Base-by-base conservation (phyloP, 2,329 filamentous ascomycete genomes). In the Cordyceps pruinosa region DNA sequence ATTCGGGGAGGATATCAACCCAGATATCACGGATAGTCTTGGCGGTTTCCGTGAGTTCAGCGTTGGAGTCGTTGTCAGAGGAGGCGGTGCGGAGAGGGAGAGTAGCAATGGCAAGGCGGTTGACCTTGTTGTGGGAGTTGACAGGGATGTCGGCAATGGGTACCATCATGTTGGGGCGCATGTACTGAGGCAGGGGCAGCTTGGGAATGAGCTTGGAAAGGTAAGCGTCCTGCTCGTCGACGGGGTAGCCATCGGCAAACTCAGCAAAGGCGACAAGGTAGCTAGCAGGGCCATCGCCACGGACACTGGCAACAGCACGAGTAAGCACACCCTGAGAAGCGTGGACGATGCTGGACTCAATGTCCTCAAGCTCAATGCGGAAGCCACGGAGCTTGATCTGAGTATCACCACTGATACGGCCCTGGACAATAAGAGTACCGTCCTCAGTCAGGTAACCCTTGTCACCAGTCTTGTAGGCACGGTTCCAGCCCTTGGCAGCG, bases 301-400 rank as follows among this genome's bases (percentile, higher is more conserved):
- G 61, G 7, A 66, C 52, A 2, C 62, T 61, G 2, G 68, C 67
- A 8, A 66, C 61, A 2, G 59, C 67, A 5, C 64, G 61, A 1
- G 58, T 17, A 0, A 70, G 19, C 2, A 46, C 28, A 0, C 63
- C 66, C 4, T 60, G 17, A 5, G 61, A 50, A 6, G 61, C 53
- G 8, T 60, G 45, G 23, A 70, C 19, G 2, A 71, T 61, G 2
- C 59, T 60, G 2, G 49, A 51, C 25, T 64, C 65, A 6, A 71
- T 57, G 7, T 82, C 80, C 3, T 66, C 62, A 0, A 82, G 64
- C 15, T 82, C 77, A 25, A 80, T 71, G 1, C 75, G 70, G 3
- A 75, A 52, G 1, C 76, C 76, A 2, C 69, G 66, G 1, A 81
- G 63, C 61, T 80, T 80, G 59, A 80, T 64, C 44, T 77, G 71